Percentiles rank a stretch among this genome's conserved stretches.
Evolutionary conservation across 2,329 filamentous ascomycete species (phyloP).

Genomic region (Lasiodiplodia sp.): DNA sequence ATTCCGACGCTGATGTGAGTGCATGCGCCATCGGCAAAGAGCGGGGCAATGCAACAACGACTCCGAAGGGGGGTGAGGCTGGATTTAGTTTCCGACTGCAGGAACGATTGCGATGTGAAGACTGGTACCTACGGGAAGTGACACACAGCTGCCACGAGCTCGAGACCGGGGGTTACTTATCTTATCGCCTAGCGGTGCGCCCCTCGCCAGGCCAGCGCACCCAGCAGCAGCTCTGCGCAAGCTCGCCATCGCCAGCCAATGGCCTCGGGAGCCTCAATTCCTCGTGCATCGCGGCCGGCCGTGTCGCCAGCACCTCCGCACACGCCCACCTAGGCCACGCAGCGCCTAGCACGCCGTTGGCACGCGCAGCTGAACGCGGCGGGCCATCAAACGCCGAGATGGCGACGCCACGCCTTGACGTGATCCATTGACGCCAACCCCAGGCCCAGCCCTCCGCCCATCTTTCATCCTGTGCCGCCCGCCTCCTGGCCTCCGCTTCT

Average conservation of each 20-base stretch:
- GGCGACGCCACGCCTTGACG: conserved; percentile 21
- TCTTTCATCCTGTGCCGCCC: neutral
- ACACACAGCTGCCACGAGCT: neutral
- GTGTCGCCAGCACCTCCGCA: conserved; percentile 6
- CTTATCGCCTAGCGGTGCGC: neutral
- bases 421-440: conserved; percentile 1
- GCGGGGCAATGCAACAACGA: conserved; percentile 9
- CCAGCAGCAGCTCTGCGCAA: conserved; percentile 3
- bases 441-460: neutral
- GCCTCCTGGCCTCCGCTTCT: neutral
- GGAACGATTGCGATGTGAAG: neutral
- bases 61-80: conserved; percentile 1
- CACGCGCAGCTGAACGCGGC: neutral
- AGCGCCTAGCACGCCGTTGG: neutral
- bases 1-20: conserved; percentile 26
- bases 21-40: conserved; percentile 9
- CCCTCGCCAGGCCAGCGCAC: conserved; percentile 13
- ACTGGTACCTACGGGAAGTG: neutral
- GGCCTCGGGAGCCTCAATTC: neutral
- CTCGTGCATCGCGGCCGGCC: conserved; percentile 8
- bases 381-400: conserved; percentile 22
- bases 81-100: neutral
- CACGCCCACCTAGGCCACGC: neutral
- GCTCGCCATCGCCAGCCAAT: conserved; percentile 4
- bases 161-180: neutral